Evolutionary conservation across 2,329 filamentous ascomycete genomes (phyloP).

Genomic region (Trichoderma oligosporum): DNA sequence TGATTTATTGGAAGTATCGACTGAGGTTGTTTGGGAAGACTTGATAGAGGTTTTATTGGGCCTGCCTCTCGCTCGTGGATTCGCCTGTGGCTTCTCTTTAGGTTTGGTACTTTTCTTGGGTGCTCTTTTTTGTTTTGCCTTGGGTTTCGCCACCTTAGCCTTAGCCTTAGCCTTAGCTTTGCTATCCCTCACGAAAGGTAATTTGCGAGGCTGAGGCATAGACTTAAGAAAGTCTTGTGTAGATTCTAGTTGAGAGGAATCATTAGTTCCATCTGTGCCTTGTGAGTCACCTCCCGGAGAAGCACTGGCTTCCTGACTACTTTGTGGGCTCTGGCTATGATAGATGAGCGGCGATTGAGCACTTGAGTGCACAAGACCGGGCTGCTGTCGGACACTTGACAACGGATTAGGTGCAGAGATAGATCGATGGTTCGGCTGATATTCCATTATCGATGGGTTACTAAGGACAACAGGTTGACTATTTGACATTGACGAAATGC

Average conservation of each 20-base stretch:
- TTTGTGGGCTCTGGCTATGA: background rate
- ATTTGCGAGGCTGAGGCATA: constrained; percentile 32
- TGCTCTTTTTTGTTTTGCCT: background rate
- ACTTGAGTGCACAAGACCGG: background rate
- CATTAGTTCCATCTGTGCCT: background rate
- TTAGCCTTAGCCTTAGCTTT: background rate
- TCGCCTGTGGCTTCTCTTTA: background rate
- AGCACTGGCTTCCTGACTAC: background rate
- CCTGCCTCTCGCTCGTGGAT: background rate
- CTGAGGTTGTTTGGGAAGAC: too few relatives aligned
- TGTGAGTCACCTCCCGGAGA: background rate
- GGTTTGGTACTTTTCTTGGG: background rate
- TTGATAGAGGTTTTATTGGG: background rate
- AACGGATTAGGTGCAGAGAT: background rate
- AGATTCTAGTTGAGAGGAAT: background rate
- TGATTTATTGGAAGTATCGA: background rate
- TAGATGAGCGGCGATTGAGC: background rate
- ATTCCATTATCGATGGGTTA: background rate
- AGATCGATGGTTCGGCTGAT: background rate
- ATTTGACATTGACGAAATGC: background rate
- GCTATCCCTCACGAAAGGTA: constrained; percentile 26
- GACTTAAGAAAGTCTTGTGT: constrained; percentile 26
- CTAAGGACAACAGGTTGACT: background rate
- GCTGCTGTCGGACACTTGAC: background rate
- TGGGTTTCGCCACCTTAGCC: background rate